Conservation (phyloP, 1,284 basidiomycete genomes). For the Microbotryum lychnidis-dioicae region DNA sequence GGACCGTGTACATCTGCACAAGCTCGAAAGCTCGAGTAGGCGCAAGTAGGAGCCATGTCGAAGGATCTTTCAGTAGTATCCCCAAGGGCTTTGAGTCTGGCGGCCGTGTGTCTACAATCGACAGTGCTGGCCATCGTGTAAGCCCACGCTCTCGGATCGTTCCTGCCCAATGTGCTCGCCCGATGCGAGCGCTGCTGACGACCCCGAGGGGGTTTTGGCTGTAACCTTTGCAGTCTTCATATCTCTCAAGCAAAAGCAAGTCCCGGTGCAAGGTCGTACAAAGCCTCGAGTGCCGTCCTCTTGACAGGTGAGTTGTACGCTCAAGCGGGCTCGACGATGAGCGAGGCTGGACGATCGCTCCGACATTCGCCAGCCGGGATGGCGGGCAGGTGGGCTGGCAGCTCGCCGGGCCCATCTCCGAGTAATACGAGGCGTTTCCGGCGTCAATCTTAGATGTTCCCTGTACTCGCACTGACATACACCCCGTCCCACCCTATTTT, state of each 20-base stretch:
- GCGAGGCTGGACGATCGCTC: not conserved
- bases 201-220: not conserved
- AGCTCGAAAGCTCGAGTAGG: too few species aligned
- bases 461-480: too few species aligned
- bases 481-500: too few species aligned
- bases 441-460: too few species aligned
- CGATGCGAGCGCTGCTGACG: not conserved
- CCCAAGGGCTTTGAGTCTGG: constrained; percentile 6
- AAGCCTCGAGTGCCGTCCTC: constrained; percentile 35
- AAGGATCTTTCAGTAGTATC: too few species aligned
- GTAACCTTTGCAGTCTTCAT: constrained; percentile 18
- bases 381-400: not conserved
- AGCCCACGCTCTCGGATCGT: not conserved
- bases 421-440: too few species aligned
- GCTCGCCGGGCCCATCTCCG: not conserved
- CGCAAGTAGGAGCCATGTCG: too few species aligned
- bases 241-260: constrained; percentile 16
- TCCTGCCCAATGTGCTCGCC: too few species aligned
- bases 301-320: constrained; percentile 20
- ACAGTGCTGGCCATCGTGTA: constrained; percentile 32
- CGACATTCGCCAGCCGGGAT: too few species aligned
- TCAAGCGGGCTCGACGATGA: not conserved
- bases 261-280: constrained; percentile 27
- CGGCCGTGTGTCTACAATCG: constrained; percentile 32
- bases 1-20: too few species aligned